Percentiles rank a stretch among this genome's conserved stretches.
Conservation (phyloP, 2,329 filamentous ascomycete species). For the Phyllosticta paracitricarpa region DNA sequence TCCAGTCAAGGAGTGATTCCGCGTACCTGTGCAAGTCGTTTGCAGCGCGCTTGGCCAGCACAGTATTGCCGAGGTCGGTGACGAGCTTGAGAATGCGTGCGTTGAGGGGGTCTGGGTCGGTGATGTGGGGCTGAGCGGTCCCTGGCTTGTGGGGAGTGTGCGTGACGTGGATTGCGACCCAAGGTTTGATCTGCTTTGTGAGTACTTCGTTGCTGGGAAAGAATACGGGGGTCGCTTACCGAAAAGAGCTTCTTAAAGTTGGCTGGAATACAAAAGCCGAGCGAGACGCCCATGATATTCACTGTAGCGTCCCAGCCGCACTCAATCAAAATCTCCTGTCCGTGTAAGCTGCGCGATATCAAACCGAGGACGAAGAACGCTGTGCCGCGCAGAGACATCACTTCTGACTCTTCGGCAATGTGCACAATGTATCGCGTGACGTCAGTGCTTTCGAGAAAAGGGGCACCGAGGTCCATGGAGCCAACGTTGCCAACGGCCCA, state of each 20-base stretch:
- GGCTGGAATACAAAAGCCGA: conserved; percentile 79
- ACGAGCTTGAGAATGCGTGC: conserved; percentile 74
- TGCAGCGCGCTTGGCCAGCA: conserved; percentile 79
- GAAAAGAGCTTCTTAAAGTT: conserved; percentile 71
- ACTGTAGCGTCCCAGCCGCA: conserved; percentile 89
- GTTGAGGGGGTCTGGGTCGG: conserved; percentile 53
- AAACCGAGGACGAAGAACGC: conserved; percentile 93
- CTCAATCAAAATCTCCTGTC: conserved; percentile 81
- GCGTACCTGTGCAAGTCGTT: conserved; percentile 59
- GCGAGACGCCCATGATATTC: conserved; percentile 67
- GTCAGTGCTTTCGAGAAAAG: conserved; percentile 82
- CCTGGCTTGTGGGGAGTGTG: neutral
- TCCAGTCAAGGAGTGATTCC: neutral
- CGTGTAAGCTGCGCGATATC: conserved; percentile 84
- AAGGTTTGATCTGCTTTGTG: conserved; percentile 27
- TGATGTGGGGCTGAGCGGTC: conserved; percentile 24
- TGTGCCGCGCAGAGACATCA: conserved; percentile 88
- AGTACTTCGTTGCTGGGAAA: neutral
- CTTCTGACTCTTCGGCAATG: conserved; percentile 78
- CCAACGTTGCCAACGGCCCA: conserved; percentile 98
- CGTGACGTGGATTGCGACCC: conserved; percentile 19
- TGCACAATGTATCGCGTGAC: conserved; percentile 79
- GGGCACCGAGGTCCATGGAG: conserved; percentile 93
- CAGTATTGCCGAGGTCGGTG: conserved; percentile 83
- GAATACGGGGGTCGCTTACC: conserved; percentile 28